Base-by-base conservation (phyloP, 257 asterid genomes). In the Solanum virginianum region DNA sequence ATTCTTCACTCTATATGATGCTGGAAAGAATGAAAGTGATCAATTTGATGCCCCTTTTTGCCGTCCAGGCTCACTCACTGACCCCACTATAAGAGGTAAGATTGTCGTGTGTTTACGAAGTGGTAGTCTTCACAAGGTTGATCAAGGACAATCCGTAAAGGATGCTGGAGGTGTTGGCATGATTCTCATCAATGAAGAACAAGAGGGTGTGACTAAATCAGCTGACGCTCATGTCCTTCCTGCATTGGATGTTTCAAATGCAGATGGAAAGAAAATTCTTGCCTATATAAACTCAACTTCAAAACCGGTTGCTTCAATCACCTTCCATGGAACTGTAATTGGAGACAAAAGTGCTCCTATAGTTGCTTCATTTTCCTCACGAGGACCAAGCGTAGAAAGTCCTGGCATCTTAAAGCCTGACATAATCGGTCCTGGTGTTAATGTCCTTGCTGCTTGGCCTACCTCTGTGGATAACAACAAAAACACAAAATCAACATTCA, bases 391-490 rank as follows among this genome's bases (percentile, higher is more conserved):
- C 72, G 0, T 0, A 1, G 59, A 39, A 4, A 91, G 92, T 62
- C 94, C 81, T 0, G 95, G 96, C 1, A 91, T 94, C 56, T 66
- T 94, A 17, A 94, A 94, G 56, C 98, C 95, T 1, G 97, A 94
- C 29, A 89, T 94, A 8, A 51, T 90, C 18, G 94, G 94, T 62
- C 98, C 95, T 0, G 95, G 97, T 1, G 90, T 85, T 59, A 92
- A 89, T 69, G 83, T 93, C 66, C 84, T 92, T 2, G 94, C 93
- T 1, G 93, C 94, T 11, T 93, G 92, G 90, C 91, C 90, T 8
- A 3, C 47, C 36, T 87, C 90, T 1, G 77, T 90, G 8, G 91
- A 88, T 16, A 80, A 89, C 63, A 79, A 51, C 2, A 81, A 88
- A 7, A 72, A 84, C 74, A 57, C 91, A 8, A 80, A 82, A 36